These are phyloP conservation scores for Tylopilus felleus DNA, from an alignment of 768 basidiomycete genomes.

Conservation along the genomic window DNA sequence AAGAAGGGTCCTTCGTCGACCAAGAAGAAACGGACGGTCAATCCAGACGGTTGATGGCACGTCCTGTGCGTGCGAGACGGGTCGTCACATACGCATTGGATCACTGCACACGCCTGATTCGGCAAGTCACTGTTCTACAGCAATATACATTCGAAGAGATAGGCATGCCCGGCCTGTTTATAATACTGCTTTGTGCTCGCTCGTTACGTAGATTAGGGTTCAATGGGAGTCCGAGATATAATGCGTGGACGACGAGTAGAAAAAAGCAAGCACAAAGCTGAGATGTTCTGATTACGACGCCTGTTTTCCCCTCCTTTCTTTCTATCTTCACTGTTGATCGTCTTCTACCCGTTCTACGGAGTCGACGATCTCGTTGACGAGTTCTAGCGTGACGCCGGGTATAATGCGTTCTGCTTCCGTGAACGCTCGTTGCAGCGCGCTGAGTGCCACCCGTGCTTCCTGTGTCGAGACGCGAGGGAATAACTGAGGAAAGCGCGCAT, in stretches of 20 bases:
- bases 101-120: not conserved
- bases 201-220: conserved; percentile 13
- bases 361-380: conserved; percentile 92
- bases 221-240: conserved; percentile 17
- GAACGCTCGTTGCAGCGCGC: conserved; percentile 85
- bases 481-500: conserved; percentile 46
- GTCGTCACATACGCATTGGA: too few species aligned
- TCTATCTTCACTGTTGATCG: conserved; percentile 35
- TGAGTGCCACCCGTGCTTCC: conserved; percentile 83
- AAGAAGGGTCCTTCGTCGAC: conserved; percentile 49
- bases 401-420: conserved; percentile 94
- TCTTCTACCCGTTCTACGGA: conserved; percentile 90
- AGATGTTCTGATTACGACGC: conserved; percentile 13
- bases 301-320: too few species aligned
- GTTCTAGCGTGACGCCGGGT: conserved; percentile 89
- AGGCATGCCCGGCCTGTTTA: conserved; percentile 12
- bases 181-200: conserved; percentile 19
- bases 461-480: conserved; percentile 92
- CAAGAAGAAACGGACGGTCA: conserved; percentile 65
- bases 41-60: conserved; percentile 15
- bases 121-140: conserved; percentile 18
- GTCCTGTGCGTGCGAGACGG: not conserved
- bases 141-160: conserved; percentile 23
- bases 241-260: conserved; percentile 10
- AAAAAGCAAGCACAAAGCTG: conserved; percentile 14